Evolutionary conservation across 164 flowering plant species (phyloP), one percentile per base, ranked within the genome.

Genomic region (Amborella trichopoda): DNA sequence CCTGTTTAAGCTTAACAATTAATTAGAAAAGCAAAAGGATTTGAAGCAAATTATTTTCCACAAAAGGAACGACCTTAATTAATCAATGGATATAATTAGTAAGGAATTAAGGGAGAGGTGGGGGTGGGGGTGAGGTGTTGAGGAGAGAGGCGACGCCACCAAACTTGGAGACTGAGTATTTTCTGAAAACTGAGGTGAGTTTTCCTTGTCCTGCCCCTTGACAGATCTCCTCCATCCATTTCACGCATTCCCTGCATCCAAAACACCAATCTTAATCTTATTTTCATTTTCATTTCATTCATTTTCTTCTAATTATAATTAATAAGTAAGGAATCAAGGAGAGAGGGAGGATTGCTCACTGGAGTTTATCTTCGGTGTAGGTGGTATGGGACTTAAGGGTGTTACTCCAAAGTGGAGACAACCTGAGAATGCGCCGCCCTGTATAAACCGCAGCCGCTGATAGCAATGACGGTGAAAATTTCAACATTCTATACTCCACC

Each of bases 381-480:
- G 24, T 64, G 6, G 76, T 40, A 42, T 83, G 64, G 71, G 71
- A 59, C 42, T 72, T 68, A 20, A 65, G 51, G 40, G 81, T 76
- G 51, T 53, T 74, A 56, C 55, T 78, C 94, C 88, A 78, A 22
- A 64, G 60, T 40, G 45, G 75, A 17, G 52, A 46, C 27, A 68
- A 65, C 27, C 40, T 45, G 12, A 86, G 54, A 22, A 79, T 64
- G 36, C 76, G 71, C 47, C 77, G 80, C 43, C 88, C 90, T 21
- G 81, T 74, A 59, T 75, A 87, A 27, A 87, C 46, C 17, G 94
- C 88, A 26, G 88, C 83, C 17, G 86, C 82, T 5, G 94, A 80
- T 61, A 87, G 53, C 21, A 77, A 37, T 11, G 96, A 87, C 13
- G 96, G 94, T 23, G 75, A 70, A 66, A 72, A 83, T 67, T 55